These are phyloP conservation scores for Zygosaccharomyces kombuchaensis DNA, from an alignment of 805 yeast species.

Conservation along the genomic window DNA sequence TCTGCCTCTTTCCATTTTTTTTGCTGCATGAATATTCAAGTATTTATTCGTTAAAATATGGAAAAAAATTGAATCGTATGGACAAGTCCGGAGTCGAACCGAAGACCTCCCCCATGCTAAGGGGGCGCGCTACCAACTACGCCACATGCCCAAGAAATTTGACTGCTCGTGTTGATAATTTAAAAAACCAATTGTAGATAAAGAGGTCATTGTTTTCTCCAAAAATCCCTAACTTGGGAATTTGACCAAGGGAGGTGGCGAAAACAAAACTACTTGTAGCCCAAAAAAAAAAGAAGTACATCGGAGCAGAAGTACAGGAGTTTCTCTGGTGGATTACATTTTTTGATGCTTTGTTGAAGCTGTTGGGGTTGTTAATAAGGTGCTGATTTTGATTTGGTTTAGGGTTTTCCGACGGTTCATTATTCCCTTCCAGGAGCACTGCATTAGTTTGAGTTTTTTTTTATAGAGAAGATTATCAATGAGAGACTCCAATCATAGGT, in stretches of 20 bases:
- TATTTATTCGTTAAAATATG: neutral
- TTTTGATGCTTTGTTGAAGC: neutral
- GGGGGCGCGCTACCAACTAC: conserved; percentile 83
- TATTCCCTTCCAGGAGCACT: neutral
- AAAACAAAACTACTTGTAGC: conserved; percentile 1
- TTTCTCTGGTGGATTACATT: neutral
- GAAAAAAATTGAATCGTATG: conserved; percentile 35
- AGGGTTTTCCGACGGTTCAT: neutral
- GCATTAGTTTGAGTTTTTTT: neutral
- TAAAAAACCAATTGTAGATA: too few species aligned
- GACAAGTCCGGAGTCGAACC: conserved; percentile 81
- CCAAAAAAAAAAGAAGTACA: too few species aligned
- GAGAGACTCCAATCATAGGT: conserved; percentile 88
- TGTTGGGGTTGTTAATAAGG: neutral
- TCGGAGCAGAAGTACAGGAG: neutral
- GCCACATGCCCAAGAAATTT: conserved; percentile 60
- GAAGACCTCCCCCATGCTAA: conserved; percentile 78
- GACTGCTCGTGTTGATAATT: too few species aligned
- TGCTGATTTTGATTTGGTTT: neutral
- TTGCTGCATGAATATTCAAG: too few species aligned
- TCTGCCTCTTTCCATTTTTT: too few species aligned
- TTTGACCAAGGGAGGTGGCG: conserved; percentile 5
- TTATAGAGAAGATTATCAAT: conserved; percentile 35
- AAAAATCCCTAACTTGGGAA: neutral
- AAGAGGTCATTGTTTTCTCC: neutral